Base-by-base conservation (phyloP, 805 yeast genomes). In the Lachancea kluyveri region DNA sequence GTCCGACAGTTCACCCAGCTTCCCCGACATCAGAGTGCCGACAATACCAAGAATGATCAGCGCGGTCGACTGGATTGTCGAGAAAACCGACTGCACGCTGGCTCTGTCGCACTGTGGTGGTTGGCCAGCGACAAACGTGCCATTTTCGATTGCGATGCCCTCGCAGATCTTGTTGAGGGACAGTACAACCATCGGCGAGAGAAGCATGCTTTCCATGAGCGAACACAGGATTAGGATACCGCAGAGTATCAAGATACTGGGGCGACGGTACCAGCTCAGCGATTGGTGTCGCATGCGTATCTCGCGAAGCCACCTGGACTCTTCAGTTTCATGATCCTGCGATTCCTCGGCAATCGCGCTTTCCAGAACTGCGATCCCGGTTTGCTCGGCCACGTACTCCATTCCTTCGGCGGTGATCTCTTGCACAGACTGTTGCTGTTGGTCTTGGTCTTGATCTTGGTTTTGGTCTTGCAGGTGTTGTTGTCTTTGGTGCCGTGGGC, bases 1-100 rank as follows among this genome's bases (percentile, higher is more conserved):
- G 50, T 82, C 92, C 13, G 83, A 74, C 9, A 73, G 48, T 31
- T 73, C 71, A 2, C 86, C 80, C 35, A 80, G 55, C 42, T 75
- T 76, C 1, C 82, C 79, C 36, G 76, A 58, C n/a, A 76, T 69
- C 1, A 77, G 35, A 15, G 75, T 62, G 17, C 68, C 64, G 3
- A 72, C 48, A 0, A 69, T 35, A 1, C 77, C 77, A 4, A 59
- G 45, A 2, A 65, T 35, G 5, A 77, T 41, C 25, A 62, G 52
- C 12, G 48, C 43, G 35, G 64, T 57, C 30, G 78, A 67, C 33
- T 71, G 72, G 25, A 79, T 55, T 25, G 61, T 53, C 3, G 84
- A 74, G 15, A 70, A 59, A 19, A 49, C 37, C 16, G 47, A 52
- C 45, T 73, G 78, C 2, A 72, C 68, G 13, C 44, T 36, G 0